phyloP scores from a whole-genome alignment of 306 rosid species.

The Prunus armeniaca region DNA sequence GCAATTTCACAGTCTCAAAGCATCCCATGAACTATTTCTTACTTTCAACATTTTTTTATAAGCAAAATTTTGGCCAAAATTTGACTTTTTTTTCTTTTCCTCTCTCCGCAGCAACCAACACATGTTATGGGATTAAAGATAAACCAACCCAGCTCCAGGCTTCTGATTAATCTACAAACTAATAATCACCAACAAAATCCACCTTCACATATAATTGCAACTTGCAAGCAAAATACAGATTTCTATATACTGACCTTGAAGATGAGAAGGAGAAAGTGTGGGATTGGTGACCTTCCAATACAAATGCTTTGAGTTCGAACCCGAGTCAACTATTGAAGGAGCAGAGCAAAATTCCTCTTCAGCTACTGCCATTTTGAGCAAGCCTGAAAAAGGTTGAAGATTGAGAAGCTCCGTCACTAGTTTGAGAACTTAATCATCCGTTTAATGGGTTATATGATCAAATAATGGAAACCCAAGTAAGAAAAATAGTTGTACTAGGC shows the following conservation, averaged over 20 bases:
- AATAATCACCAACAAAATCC: background rate
- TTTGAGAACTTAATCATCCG: conserved; percentile 5
- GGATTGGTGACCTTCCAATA: conserved; percentile 68
- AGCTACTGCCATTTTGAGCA: conserved; percentile 36
- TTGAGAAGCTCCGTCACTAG: conserved; percentile 8
- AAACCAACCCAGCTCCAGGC: background rate
- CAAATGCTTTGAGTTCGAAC: conserved; percentile 42
- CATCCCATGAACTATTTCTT: background rate
- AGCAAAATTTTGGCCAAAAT: background rate
- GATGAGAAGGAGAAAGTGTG: conserved; percentile 71
- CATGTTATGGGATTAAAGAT: background rate
- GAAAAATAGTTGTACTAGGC: background rate
- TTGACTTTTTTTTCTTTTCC: no score
- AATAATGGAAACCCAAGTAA: background rate
- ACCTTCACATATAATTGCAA: background rate
- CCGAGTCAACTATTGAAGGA: conserved; percentile 39
- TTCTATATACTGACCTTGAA: conserved; percentile 50
- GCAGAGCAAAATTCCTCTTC: conserved; percentile 77
- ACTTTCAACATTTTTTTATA: background rate
- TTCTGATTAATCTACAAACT: background rate
- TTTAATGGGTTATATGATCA: background rate
- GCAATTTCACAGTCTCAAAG: background rate
- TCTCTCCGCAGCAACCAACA: background rate
- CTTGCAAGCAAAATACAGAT: background rate
- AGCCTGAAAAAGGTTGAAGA: conserved; percentile 40